phyloP scores from a whole-genome alignment of 306 rosid genomes.

The Malus orientalis region DNA sequence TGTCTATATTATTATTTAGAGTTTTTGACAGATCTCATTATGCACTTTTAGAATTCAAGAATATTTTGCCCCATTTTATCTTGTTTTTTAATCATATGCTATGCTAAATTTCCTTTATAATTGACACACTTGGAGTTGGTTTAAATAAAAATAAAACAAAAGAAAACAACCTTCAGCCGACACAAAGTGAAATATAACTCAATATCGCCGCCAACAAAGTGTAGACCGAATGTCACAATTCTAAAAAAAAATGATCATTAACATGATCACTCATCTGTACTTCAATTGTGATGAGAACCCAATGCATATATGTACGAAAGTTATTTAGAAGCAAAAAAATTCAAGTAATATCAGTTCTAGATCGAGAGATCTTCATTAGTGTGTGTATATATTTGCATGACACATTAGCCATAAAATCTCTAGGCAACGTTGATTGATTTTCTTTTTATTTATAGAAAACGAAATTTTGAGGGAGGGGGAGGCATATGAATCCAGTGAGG shows the following conservation, averaged over 20 bases:
- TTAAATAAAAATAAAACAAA: background rate
- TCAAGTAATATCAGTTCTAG: background rate
- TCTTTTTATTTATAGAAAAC: background rate
- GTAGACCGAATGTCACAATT: too few species aligned
- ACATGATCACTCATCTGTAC: too few species aligned
- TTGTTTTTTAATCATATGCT: background rate
- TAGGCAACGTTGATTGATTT: background rate
- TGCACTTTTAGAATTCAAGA: slow-evolving; percentile 13
- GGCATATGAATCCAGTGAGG: background rate
- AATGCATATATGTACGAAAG: background rate
- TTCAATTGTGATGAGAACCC: too few species aligned
- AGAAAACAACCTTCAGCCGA: background rate
- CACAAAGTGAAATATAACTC: background rate
- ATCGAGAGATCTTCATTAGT: background rate
- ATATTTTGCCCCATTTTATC: slow-evolving; percentile 5
- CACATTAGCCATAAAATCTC: too few species aligned
- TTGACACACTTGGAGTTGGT: background rate
- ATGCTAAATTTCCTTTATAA: background rate
- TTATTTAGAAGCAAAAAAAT: background rate
- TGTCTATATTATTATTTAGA: background rate
- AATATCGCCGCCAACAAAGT: too few species aligned
- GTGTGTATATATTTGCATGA: background rate
- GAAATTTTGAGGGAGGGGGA: background rate
- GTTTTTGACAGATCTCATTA: background rate
- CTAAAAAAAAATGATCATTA: too few species aligned